Evolutionary conservation across 768 basidiomycete genomes (phyloP).

Genomic region (Zangia roseola): DNA sequence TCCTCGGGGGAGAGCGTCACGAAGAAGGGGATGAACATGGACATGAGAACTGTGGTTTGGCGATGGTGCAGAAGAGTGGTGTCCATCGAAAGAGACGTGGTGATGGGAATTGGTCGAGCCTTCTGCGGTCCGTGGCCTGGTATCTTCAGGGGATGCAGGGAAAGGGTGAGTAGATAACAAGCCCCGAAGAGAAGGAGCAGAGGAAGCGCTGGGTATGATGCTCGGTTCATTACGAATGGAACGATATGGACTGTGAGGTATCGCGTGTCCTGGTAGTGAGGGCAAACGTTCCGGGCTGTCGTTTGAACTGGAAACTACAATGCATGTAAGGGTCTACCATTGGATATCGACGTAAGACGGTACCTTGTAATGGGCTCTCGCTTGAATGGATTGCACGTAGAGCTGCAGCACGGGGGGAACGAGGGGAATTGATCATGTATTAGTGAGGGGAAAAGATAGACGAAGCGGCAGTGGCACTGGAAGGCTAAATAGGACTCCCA

Average conservation of each 20-base stretch:
- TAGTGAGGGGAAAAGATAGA: constrained; percentile 3
- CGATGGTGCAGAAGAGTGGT: constrained; percentile 35
- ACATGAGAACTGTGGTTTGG: constrained; percentile 37
- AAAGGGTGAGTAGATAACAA: constrained; percentile 22
- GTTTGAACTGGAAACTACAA: constrained; percentile 7
- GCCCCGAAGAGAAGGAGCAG: constrained; percentile 41
- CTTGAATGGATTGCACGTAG: constrained; percentile 4
- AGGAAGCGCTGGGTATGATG: constrained; percentile 42
- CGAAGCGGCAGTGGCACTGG: background rate
- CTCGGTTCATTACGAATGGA: constrained; percentile 30
- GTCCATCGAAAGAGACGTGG: constrained; percentile 52
- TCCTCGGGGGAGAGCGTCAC: constrained; percentile 12
- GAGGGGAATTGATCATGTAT: constrained; percentile 22
- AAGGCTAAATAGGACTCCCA: constrained; percentile 16
- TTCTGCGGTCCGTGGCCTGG: constrained; percentile 33
- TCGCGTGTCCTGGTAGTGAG: constrained; percentile 35
- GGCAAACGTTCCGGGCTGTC: constrained; percentile 34
- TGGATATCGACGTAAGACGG: background rate
- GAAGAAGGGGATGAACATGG: constrained; percentile 21
- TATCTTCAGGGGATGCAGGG: constrained; percentile 14
- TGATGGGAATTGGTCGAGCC: constrained; percentile 43
- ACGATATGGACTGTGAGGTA: constrained; percentile 35
- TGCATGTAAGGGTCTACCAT: background rate
- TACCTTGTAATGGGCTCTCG: constrained; percentile 10
- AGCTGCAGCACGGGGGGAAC: constrained; percentile 18